Conservation (phyloP, 1,284 basidiomycete species). For the Trametes polyzona region DNA sequence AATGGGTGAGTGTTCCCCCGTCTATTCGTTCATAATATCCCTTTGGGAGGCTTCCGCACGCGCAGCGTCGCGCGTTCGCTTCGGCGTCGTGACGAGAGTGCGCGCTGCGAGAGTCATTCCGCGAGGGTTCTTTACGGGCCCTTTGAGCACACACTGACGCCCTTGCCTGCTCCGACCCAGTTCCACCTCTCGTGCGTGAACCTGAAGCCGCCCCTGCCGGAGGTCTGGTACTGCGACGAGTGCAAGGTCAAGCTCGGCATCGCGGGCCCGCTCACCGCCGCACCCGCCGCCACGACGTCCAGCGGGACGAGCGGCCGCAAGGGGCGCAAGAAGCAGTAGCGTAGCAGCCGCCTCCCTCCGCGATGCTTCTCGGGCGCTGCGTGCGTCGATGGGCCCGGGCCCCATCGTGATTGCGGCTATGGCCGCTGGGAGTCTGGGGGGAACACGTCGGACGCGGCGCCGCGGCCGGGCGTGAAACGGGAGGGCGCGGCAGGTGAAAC, state of each 20-base stretch:
- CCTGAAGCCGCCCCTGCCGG: slow-evolving; percentile 61
- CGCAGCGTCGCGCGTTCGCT: not conserved
- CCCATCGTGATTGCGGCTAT: no score
- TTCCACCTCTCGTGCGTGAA: slow-evolving; percentile 67
- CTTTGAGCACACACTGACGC: not conserved
- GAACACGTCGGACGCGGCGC: not conserved
- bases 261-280: slow-evolving; percentile 16
- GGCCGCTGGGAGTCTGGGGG: not conserved
- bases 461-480: slow-evolving; percentile 6
- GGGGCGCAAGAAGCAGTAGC: slow-evolving; percentile 36
- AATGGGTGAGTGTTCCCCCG: slow-evolving; percentile 58
- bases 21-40: no score
- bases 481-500: slow-evolving; percentile 15
- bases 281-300: slow-evolving; percentile 19
- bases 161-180: slow-evolving; percentile 38
- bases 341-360: no score
- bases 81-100: not conserved
- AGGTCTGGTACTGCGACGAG: slow-evolving; percentile 62
- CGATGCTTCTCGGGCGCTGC: not conserved
- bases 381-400: not conserved
- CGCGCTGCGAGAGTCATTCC: no score
- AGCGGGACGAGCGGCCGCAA: slow-evolving; percentile 31
- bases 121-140: no score
- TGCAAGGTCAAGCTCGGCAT: slow-evolving; percentile 41
- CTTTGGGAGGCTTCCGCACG: no score